A percentile compares a stretch with the other conserved stretches of the same genome.
These are phyloP conservation scores for Salix viminalis DNA, from an alignment of 345 rosid genomes.

Conservation along the genomic window DNA sequence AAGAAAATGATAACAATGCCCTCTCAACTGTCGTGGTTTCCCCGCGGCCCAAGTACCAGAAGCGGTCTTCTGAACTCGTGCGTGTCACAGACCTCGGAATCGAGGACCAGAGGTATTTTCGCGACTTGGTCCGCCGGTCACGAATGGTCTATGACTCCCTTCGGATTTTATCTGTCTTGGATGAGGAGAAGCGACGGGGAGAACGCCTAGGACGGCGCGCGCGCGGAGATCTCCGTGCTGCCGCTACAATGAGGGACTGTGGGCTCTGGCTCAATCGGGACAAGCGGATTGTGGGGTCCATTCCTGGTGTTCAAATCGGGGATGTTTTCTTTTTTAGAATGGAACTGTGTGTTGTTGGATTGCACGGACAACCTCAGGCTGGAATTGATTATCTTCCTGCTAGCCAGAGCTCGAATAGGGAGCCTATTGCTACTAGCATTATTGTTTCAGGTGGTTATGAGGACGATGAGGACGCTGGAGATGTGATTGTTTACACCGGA, in stretches of 20 bases:
- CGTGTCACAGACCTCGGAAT: conserved; percentile 58
- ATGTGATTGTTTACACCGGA: conserved; percentile 66
- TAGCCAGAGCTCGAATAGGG: conserved; percentile 63
- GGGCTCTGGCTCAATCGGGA: conserved; percentile 73
- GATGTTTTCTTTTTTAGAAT: conserved; percentile 75
- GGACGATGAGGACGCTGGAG: conserved; percentile 76
- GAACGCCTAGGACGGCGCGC: conserved; percentile 9
- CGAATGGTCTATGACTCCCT: conserved; percentile 63
- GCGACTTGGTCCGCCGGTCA: conserved; percentile 56
- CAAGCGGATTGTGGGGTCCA: conserved; percentile 75
- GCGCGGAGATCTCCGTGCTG: conserved; percentile 30
- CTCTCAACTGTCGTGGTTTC: conserved; percentile 18
- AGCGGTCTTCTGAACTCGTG: conserved; percentile 69
- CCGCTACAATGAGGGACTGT: conserved; percentile 49
- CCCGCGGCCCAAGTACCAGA: conserved; percentile 23
- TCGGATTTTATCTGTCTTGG: conserved; percentile 41
- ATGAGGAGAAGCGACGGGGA: conserved; percentile 36
- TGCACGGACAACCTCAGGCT: conserved; percentile 80
- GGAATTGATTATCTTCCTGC: conserved; percentile 76
- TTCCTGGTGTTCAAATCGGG: conserved; percentile 74
- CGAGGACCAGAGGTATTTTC: conserved; percentile 52
- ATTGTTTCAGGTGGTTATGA: conserved; percentile 89
- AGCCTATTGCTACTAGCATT: conserved; percentile 83
- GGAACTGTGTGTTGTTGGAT: conserved; percentile 76
- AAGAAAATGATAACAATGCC: conserved; percentile 8